These are phyloP conservation scores for Aspergillus kassunensis DNA, from an alignment of 495 filamentous ascomycete species.

Conservation along the genomic window DNA sequence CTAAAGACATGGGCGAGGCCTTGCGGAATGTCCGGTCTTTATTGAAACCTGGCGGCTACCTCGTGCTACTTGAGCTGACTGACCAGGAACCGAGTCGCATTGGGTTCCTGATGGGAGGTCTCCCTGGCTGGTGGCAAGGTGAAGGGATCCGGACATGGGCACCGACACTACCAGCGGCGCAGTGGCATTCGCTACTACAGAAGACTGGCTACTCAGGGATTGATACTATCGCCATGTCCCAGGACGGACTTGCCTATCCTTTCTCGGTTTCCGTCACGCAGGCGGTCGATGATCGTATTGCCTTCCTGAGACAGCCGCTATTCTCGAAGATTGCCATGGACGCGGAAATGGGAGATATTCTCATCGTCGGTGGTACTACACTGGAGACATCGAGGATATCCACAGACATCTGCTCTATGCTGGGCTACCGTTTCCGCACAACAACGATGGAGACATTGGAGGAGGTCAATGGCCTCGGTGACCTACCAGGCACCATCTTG, in stretches of 20 bases:
- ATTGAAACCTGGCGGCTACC: constrained; percentile 20
- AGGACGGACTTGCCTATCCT: constrained; percentile 4
- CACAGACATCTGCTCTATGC: not conserved
- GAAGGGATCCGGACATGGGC: not conserved
- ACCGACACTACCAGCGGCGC: too few relatives aligned
- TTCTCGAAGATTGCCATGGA: not conserved
- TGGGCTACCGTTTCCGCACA: not conserved
- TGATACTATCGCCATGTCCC: too few relatives aligned
- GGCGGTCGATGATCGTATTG: constrained; percentile 29
- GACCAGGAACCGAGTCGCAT: too few relatives aligned
- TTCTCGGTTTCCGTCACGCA: constrained; percentile 30
- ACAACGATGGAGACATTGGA: not conserved
- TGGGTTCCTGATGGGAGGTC: not conserved
- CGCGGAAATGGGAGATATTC: not conserved
- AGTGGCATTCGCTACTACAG: too few relatives aligned
- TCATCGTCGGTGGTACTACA: too few relatives aligned
- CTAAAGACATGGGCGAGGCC: constrained; percentile 8
- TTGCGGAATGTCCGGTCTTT: constrained; percentile 12
- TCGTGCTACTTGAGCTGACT: constrained; percentile 3
- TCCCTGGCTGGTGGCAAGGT: not conserved
- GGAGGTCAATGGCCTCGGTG: not conserved
- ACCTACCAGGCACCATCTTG: too few relatives aligned
- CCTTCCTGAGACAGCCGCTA: constrained; percentile 16
- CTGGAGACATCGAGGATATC: not conserved
- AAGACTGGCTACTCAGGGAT: too few relatives aligned